A percentile compares a stretch with the other conserved stretches of the same genome.
These are phyloP conservation scores for Favolaschia claudopus DNA, from an alignment of 768 basidiomycete species.

Conservation along the genomic window DNA sequence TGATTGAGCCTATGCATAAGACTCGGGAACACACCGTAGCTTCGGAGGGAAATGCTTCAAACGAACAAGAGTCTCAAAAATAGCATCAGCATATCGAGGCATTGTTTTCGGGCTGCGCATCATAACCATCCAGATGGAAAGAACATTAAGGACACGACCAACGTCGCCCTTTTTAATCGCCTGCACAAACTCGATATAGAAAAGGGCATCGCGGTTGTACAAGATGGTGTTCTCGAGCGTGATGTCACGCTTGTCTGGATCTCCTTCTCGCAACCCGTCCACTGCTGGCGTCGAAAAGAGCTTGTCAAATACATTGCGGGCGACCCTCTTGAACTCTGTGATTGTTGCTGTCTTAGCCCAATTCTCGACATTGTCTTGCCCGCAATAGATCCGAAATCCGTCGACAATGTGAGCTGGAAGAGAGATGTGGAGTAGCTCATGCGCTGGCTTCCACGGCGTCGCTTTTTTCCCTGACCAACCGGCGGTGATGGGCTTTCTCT, in stretches of 20 bases:
- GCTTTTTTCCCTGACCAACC: neutral
- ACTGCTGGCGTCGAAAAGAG: constrained; percentile 15
- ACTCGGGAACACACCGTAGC: neutral
- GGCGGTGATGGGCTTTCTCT: constrained; percentile 8
- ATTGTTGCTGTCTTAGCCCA: constrained; percentile 7
- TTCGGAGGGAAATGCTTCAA: constrained; percentile 6
- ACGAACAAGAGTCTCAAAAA: constrained; percentile 11
- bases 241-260: neutral
- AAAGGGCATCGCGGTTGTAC: constrained; percentile 26
- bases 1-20: no score
- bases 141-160: constrained; percentile 24
- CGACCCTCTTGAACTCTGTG: constrained; percentile 5
- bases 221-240: constrained; percentile 18
- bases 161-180: constrained; percentile 33
- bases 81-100: constrained; percentile 29
- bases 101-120: constrained; percentile 18
- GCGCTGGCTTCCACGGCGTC: neutral
- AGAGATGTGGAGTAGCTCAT: constrained; percentile 5
- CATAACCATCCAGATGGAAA: constrained; percentile 23
- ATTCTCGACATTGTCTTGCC: neutral
- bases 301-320: neutral
- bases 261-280: neutral
- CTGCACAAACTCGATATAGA: constrained; percentile 18
- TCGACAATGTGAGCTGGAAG: constrained; percentile 9
- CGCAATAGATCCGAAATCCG: constrained; percentile 14